Conservation (phyloP, 306 rosid species). For the Cucurbita argyrosperma region DNA sequence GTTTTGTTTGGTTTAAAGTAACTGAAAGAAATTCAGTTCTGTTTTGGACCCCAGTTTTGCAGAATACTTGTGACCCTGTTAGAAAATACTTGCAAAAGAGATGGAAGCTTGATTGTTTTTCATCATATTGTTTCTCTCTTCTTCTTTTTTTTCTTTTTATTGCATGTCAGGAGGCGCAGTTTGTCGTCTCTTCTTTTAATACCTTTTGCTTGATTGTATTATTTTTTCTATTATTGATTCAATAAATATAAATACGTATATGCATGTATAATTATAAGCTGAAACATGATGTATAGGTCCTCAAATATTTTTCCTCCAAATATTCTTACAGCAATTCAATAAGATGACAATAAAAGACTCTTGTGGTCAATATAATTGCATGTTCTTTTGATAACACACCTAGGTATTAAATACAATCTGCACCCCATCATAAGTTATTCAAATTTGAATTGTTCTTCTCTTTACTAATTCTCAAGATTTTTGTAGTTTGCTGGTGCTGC, state of each 20-base stretch:
- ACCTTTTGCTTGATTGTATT: too few relatives aligned
- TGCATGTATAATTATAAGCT: not conserved
- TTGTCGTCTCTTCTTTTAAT: too few relatives aligned
- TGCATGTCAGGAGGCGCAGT: too few relatives aligned
- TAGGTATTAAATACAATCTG: not conserved
- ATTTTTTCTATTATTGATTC: too few relatives aligned
- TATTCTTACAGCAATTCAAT: not conserved
- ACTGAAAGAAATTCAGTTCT: not conserved
- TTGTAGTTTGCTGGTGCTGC: slow-evolving; percentile 98
- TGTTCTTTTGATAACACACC: not conserved
- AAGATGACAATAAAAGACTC: not conserved
- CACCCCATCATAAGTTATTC: not conserved
- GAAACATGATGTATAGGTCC: not conserved
- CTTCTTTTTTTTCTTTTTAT: too few relatives aligned
- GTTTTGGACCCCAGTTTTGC: too few relatives aligned
- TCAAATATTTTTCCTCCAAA: not conserved
- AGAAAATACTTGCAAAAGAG: too few relatives aligned
- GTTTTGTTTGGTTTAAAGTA: not conserved
- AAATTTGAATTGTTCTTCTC: not conserved
- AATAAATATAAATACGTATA: not conserved
- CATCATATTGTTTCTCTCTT: too few relatives aligned
- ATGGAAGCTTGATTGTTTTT: too few relatives aligned
- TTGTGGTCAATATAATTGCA: not conserved
- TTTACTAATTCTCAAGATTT: slow-evolving; percentile 9
- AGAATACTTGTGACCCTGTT: too few relatives aligned